Evolutionary conservation across 2,329 filamentous ascomycete species (phyloP), one percentile per base, ranked within the genome.

Genomic region (Aureobasidium pullulans): DNA sequence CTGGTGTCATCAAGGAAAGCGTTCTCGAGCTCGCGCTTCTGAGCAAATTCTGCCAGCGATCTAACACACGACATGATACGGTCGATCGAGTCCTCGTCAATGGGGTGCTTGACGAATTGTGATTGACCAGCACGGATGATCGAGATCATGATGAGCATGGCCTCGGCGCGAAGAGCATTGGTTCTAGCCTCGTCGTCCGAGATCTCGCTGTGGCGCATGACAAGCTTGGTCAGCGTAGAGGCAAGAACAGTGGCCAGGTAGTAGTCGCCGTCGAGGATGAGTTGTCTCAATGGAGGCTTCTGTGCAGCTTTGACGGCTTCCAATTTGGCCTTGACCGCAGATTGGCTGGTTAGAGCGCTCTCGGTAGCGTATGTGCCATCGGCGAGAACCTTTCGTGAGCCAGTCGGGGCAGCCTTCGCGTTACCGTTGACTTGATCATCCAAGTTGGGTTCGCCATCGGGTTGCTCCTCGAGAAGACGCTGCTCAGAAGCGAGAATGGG

Each of bases 71-170:
- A 91, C 94, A 99, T 97, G 72, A 99, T 93, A 67, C 94, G 87
- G 73, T 99, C 94, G n/a, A 97, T 84, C 0, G 94, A 96, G 72
- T 99, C 94, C 72, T 99, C 94, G 63, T 99, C 94, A 64, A 99
- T 97, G 2, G 91, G 89, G 1, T 90, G 88, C 78, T 97, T 97
- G 70, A 96, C 94, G 66, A 99, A 99, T 64, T 96, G 90, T n/a
- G 93, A 97, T 75, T 99, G 94, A 42, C 94, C 94, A 62, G 96
- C 94, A 52, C 94, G 91, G 65, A 99, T 90, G 66, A 99, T 95
- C 5, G 94, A 97, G 67, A 99, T 96, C 92, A 97, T 96, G 71
- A 99, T 97, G 57, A 99, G 82, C 94, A 99, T 99, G 46, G 94
- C 94, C 75, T 99, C 94, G 3, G 94, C 94, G 52, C 90, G 88